Evolutionary conservation across 2,329 filamentous ascomycete species (phyloP).

Genomic region (Trichoderma hamatum): DNA sequence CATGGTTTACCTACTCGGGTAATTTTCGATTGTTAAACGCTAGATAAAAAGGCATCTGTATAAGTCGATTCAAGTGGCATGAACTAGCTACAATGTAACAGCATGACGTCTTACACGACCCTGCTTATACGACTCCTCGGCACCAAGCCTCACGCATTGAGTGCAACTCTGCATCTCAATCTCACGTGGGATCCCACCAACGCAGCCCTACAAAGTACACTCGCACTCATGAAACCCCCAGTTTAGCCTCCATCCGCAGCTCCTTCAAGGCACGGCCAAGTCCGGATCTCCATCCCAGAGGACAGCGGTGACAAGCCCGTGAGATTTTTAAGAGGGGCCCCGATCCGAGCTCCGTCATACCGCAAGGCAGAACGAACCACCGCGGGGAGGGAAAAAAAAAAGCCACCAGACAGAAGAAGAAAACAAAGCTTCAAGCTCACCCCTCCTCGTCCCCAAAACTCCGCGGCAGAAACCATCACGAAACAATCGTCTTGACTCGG

Average conservation of each 20-base stretch:
- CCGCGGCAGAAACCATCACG: conserved; percentile 55
- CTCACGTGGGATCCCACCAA: background rate
- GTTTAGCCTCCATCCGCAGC: background rate
- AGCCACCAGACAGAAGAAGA: background rate
- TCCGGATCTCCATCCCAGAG: background rate
- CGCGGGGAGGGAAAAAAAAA: background rate
- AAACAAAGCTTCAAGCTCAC: too few species aligned
- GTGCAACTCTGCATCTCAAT: background rate
- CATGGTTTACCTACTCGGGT: too few species aligned
- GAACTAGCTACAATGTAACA: background rate
- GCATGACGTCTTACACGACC: background rate
- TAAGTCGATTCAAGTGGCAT: background rate
- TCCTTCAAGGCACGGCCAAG: background rate
- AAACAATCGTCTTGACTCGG: conserved; percentile 32
- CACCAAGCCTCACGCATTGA: background rate
- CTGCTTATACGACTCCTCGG: background rate
- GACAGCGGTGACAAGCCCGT: background rate
- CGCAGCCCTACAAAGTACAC: background rate
- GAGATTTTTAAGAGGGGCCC: background rate
- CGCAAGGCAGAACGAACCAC: background rate
- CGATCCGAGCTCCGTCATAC: background rate
- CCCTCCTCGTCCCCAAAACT: conserved; percentile 49
- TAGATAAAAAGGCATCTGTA: background rate
- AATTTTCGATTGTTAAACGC: background rate
- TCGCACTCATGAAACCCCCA: background rate